Evolutionary conservation across 164 flowering plant species (phyloP).

Genomic region (Pachysandra terminalis): DNA sequence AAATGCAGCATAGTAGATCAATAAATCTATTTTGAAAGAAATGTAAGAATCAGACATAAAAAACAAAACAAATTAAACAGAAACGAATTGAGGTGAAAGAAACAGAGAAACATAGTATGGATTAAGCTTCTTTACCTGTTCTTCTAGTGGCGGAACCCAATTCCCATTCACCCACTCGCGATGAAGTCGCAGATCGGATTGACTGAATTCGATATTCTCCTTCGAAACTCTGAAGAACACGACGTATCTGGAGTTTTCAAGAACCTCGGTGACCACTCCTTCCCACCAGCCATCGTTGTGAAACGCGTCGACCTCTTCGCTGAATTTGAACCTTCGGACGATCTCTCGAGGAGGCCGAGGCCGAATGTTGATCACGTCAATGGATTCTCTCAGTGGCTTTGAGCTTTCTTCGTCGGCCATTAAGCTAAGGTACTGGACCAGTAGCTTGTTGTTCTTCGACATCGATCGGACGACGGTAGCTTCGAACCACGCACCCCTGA

Average conservation of each 20-base stretch:
- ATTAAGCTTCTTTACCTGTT: not conserved
- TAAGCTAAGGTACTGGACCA: conserved; percentile 24
- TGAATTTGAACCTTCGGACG: conserved; percentile 3
- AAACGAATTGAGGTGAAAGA: not conserved
- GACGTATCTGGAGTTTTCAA: conserved; percentile 9
- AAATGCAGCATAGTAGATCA: not conserved
- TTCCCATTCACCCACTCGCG: conserved; percentile 34
- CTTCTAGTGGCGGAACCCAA: conserved; percentile 34
- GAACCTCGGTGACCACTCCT: conserved; percentile 26
- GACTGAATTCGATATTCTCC: conserved; percentile 26
- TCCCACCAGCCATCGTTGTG: conserved; percentile 48
- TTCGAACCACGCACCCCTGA: conserved; percentile 35
- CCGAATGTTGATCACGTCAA: conserved; percentile 19
- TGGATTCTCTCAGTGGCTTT: conserved; percentile 25
- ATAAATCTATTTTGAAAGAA: not conserved
- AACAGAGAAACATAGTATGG: not conserved
- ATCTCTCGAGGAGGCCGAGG: conserved; percentile 31
- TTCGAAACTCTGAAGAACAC: conserved; percentile 29
- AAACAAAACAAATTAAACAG: not conserved
- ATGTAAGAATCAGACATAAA: too few relatives aligned
- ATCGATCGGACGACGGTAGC: conserved; percentile 25
- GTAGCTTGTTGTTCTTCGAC: conserved; percentile 15
- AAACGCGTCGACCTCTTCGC: conserved; percentile 40
- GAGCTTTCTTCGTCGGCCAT: conserved; percentile 13
- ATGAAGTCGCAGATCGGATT: conserved; percentile 25